Base-by-base conservation (phyloP, 2,329 filamentous ascomycete genomes). In the Xylaria sp. region DNA sequence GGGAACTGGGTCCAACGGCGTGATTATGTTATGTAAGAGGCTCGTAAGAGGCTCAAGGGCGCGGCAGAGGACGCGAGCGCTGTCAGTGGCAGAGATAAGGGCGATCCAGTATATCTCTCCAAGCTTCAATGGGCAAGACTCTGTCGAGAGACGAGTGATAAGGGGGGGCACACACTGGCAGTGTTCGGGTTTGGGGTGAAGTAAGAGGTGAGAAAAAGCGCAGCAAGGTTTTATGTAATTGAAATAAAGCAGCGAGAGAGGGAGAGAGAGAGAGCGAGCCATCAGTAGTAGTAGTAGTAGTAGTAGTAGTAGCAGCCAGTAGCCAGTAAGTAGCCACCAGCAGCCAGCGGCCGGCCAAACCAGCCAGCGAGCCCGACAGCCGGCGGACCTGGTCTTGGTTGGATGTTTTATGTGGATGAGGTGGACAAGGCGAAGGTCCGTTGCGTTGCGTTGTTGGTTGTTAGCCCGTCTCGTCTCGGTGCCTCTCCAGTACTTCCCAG, bases 151-250 rank as follows among this genome's bases (percentile, higher is more conserved):
- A 72, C 66, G 60, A 70, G 50, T 69, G 74, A 77, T 73, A 74
- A 75, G 68, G 60, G 63, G 71, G 51, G 25, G 44, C 6, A 21
- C 32, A 44, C 48, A 72, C 69, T 73, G 70, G 71, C 71, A 69
- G 68, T 70, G 72, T 35, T 62, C 65, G 67, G 63, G 72, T 73
- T 75, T 69, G 79, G 79, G 77, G 78, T 79, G 78, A 80, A 80
- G 79, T 81, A 79, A 81, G 80, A 79, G 77, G 73, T 80, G 78
- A 74, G 74, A 76, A 79, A 80, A 80, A 68, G 70, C 74, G 77
- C 73, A 76, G 78, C 76, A 79, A 80, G 80, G 79, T 82, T 83
- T 83, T 84, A 84, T 83, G 82, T 84, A 84, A 84, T 83, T 81
- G 77, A 80, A 83, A 72, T 71, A 59, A 40, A 66, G 50, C 58